These are phyloP conservation scores for Chlorella sp. DNA, from an alignment of 139 green algal genomes.

Conservation along the genomic window DNA sequence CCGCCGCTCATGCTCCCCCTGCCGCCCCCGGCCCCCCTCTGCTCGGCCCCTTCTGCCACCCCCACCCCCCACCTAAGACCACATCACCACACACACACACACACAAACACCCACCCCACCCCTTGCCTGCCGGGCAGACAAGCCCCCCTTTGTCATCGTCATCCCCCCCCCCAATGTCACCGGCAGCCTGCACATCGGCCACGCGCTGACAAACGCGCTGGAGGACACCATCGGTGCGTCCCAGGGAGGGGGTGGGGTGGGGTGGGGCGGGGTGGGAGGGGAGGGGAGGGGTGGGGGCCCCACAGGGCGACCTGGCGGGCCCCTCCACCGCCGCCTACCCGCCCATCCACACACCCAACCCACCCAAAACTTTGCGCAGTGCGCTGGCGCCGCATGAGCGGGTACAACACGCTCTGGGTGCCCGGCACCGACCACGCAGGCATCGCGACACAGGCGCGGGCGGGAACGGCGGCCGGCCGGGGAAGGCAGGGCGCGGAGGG, in stretches of 20 bases:
- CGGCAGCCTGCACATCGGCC: constrained; percentile 95
- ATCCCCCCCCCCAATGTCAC: constrained; percentile 99
- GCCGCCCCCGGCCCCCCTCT: too few relatives aligned
- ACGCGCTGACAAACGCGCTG: constrained; percentile 69
- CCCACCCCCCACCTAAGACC: background rate
- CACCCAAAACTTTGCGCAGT: too few relatives aligned
- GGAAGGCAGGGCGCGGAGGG: too few relatives aligned
- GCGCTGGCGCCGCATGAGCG: constrained; percentile 93
- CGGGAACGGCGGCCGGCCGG: background rate
- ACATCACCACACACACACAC: too few relatives aligned
- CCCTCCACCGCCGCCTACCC: too few relatives aligned
- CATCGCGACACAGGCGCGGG: constrained; percentile 74
- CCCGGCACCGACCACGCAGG: constrained; percentile 97
- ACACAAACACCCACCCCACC: background rate
- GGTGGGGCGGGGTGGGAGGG: too few relatives aligned
- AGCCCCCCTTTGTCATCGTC: constrained; percentile 94
- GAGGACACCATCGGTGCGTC: constrained; percentile 95
- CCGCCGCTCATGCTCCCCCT: too few relatives aligned
- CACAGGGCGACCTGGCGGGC: too few relatives aligned
- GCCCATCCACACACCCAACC: too few relatives aligned
- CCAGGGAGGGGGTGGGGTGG: too few relatives aligned
- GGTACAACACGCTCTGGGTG: constrained; percentile 95
- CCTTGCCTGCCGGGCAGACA: constrained; percentile 34
- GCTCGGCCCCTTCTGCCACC: too few relatives aligned
- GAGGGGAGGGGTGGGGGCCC: too few relatives aligned